Conservation (phyloP, 768 basidiomycete species). For the Mycena vitilis region DNA sequence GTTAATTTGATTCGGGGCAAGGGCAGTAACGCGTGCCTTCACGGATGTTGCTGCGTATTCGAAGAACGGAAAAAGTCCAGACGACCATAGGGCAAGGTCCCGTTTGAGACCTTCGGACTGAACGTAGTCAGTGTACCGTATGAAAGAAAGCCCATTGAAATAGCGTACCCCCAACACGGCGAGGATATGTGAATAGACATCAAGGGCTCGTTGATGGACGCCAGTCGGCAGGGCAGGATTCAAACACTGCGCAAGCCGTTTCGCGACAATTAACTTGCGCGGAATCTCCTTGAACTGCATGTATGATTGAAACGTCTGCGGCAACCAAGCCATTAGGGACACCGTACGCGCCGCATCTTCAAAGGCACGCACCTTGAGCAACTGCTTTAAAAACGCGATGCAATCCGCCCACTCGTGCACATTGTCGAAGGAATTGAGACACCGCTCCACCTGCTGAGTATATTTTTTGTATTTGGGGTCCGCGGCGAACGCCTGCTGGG, state of each 20-base stretch:
- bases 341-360: conserved; percentile 10
- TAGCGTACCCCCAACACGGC: conserved; percentile 86
- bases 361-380: conserved; percentile 77
- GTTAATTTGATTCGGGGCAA: conserved; percentile 10
- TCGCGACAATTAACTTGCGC: conserved; percentile 92
- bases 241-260: conserved; percentile 94
- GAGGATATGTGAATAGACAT: conserved; percentile 94
- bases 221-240: conserved; percentile 98
- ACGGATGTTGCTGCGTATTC: conserved; percentile 99
- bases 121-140: conserved; percentile 20
- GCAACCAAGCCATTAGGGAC: background rate
- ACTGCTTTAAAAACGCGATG: conserved; percentile 94
- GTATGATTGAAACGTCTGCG: conserved; percentile 90
- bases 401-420: conserved; percentile 99
- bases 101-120: conserved; percentile 88
- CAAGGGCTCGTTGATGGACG: conserved; percentile 95
- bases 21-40: conserved; percentile 62
- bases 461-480: conserved; percentile 98
- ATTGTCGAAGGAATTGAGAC: conserved; percentile 91
- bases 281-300: conserved; percentile 97
- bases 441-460: conserved; percentile 90
- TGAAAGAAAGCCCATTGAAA: background rate
- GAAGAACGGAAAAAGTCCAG: conserved; percentile 97
- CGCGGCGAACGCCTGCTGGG: conserved; percentile 69
- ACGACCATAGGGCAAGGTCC: conserved; percentile 94